phyloP scores from a whole-genome alignment of 2,329 filamentous ascomycete genomes.

The Graphiopsis chlorocephala region DNA sequence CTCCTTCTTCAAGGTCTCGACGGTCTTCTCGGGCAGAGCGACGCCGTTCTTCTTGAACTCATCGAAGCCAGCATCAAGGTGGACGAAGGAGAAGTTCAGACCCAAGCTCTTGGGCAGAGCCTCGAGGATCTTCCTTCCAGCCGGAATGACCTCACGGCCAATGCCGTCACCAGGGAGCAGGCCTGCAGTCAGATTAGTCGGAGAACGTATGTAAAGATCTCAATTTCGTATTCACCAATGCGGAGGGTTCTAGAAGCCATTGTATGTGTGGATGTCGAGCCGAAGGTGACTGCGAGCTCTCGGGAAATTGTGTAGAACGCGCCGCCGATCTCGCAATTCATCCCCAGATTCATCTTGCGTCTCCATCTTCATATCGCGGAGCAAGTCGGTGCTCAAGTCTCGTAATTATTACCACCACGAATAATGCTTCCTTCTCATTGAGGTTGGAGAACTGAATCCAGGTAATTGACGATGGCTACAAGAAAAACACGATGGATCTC shows the following conservation, averaged over 20 bases:
- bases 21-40: conserved; percentile 85
- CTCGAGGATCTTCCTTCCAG: conserved; percentile 87
- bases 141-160: conserved; percentile 94
- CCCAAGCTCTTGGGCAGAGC: conserved; percentile 86
- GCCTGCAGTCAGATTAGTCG: conserved; percentile 52
- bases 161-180: conserved; percentile 98
- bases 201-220: neutral
- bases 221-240: neutral
- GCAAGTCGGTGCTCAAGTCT: neutral
- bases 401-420: neutral
- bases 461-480: neutral
- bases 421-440: neutral
- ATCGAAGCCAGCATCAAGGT: conserved; percentile 90
- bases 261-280: conserved; percentile 4
- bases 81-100: conserved; percentile 89
- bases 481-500: neutral
- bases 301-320: conserved; percentile 9
- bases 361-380: neutral
- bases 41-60: conserved; percentile 87
- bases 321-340: conserved; percentile 6
- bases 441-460: neutral
- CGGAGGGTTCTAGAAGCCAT: conserved; percentile 18
- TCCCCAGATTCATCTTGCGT: neutral
- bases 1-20: conserved; percentile 81
- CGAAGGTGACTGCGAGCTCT: neutral